These are phyloP conservation scores for Globisporangium mamillatum DNA, from an alignment of 352 stramenopile genomes.

Conservation along the genomic window DNA sequence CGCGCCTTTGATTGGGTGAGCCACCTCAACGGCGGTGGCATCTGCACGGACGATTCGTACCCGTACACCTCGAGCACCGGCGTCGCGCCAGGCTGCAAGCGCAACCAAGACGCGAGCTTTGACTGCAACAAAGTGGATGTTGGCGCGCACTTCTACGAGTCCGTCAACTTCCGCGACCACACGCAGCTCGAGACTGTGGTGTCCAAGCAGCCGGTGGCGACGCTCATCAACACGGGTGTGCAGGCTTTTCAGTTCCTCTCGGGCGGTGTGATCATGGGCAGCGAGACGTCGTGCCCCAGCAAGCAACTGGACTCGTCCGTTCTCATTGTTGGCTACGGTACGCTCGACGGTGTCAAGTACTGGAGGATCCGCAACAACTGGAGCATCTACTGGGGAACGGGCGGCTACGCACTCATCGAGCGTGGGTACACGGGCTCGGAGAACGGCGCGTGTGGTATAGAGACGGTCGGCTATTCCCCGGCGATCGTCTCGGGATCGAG, in stretches of 20 bases:
- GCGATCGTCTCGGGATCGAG: not conserved
- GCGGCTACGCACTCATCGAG: conserved; percentile 60
- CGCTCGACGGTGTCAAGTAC: conserved; percentile 37
- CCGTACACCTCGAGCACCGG: conserved; percentile 38
- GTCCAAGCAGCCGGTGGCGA: conserved; percentile 40
- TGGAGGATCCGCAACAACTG: conserved; percentile 76
- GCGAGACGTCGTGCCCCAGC: conserved; percentile 32
- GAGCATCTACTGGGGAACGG: conserved; percentile 61
- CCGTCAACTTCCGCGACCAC: conserved; percentile 18
- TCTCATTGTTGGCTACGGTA: conserved; percentile 53
- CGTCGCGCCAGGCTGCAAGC: conserved; percentile 26
- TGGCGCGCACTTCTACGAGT: conserved; percentile 39
- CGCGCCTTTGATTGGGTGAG: conserved; percentile 55
- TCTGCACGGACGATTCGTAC: conserved; percentile 47
- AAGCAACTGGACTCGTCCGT: conserved; percentile 45
- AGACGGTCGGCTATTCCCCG: conserved; percentile 21
- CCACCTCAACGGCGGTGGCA: conserved; percentile 32
- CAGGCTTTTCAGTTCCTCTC: conserved; percentile 58
- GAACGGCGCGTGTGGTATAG: conserved; percentile 62
- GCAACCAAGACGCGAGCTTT: conserved; percentile 16
- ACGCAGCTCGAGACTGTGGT: conserved; percentile 39
- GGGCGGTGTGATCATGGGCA: conserved; percentile 51
- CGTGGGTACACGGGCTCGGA: conserved; percentile 37
- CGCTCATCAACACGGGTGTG: conserved; percentile 55
- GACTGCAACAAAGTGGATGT: conserved; percentile 40